These are phyloP conservation scores for Corchorus olitorius DNA, from an alignment of 345 rosid species.

Conservation along the genomic window DNA sequence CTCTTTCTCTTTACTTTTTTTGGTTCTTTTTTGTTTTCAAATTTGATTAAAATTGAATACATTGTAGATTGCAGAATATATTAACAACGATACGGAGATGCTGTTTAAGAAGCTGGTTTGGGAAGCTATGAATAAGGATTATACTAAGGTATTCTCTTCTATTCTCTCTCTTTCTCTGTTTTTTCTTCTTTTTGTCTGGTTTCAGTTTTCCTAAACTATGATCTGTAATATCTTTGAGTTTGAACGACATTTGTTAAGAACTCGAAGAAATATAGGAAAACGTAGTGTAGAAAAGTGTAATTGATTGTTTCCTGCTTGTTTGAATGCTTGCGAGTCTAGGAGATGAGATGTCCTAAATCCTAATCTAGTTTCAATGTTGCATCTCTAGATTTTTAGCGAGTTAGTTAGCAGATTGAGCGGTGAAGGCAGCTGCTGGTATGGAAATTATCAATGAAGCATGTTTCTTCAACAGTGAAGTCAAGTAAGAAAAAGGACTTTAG, in stretches of 20 bases:
- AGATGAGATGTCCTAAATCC: conserved; percentile 2
- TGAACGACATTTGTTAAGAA: neutral
- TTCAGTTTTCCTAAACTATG: too few species aligned
- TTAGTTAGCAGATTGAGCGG: neutral
- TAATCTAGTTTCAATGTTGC: conserved; percentile 10
- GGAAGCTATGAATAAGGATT: conserved; percentile 18
- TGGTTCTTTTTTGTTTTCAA: neutral
- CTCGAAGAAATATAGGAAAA: neutral
- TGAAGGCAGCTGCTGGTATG: neutral
- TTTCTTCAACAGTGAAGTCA: neutral
- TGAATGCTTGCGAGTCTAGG: neutral
- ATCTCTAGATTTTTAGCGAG: conserved; percentile 3
- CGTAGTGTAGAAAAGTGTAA: neutral
- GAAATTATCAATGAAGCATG: conserved; percentile 3
- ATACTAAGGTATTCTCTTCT: conserved; percentile 2
- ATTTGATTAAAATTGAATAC: neutral
- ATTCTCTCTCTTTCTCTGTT: neutral
- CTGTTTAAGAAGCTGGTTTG: conserved; percentile 22
- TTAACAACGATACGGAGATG: conserved; percentile 18
- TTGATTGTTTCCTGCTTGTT: conserved; percentile 2
- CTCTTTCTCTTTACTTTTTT: neutral
- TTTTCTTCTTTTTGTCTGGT: neutral
- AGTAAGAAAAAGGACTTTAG: neutral
- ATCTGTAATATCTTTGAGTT: neutral
- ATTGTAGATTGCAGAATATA: conserved; percentile 11